These are phyloP conservation scores for Plasmodium billcollinsi DNA, from an alignment of 169 alveolate species.

Conservation along the genomic window DNA sequence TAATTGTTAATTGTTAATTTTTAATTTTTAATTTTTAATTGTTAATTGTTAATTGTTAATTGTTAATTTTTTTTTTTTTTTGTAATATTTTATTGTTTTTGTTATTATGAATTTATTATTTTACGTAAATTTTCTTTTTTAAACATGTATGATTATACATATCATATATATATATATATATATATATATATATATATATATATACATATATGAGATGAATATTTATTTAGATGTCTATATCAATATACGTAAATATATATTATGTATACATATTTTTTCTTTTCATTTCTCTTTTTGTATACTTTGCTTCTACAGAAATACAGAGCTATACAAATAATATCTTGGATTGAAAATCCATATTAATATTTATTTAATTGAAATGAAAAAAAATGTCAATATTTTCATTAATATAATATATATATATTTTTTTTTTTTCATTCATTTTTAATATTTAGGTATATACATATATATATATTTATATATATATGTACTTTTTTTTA, in stretches of 20 bases:
- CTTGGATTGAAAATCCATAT: constrained; percentile 27
- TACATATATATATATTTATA: too few species aligned
- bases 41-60: neutral
- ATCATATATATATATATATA: neutral
- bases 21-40: neutral
- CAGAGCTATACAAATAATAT: constrained; percentile 41
- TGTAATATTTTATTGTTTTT: neutral
- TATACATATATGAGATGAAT: too few species aligned
- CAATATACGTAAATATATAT: neutral
- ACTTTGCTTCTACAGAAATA: constrained; percentile 37
- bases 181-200: too few species aligned
- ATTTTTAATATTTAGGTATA: too few species aligned
- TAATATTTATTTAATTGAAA: neutral
- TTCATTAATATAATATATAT: too few species aligned
- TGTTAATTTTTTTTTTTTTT: neutral
- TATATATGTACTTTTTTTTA: too few species aligned
- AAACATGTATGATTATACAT: neutral
- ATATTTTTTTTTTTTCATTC: too few species aligned
- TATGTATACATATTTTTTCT: constrained; percentile 11
- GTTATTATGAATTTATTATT: neutral
- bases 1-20: neutral
- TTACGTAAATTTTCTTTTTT: neutral
- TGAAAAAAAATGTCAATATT: too few species aligned
- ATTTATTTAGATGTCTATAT: neutral
- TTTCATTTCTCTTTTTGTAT: neutral